A percentile compares a stretch with the other conserved stretches of the same genome.
Evolutionary conservation across 768 basidiomycete species (phyloP).

Genomic region (Boletus vermiculosoides): DNA sequence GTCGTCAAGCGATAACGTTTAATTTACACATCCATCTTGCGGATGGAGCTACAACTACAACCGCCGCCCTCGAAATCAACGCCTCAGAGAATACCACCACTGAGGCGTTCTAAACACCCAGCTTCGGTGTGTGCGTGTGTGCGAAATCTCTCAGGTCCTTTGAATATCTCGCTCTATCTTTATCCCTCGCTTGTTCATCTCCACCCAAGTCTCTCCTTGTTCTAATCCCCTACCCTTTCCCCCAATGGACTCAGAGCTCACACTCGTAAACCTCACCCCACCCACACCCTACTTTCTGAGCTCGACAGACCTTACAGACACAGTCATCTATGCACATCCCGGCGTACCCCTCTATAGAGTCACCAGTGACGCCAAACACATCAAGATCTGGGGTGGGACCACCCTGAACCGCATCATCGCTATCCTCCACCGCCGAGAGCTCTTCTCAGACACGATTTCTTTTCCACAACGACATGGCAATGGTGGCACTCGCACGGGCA

Average conservation of each 20-base stretch:
- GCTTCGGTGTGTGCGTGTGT: background rate
- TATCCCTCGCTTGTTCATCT: background rate
- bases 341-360: constrained; percentile 26
- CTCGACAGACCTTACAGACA: constrained; percentile 16
- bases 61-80: background rate
- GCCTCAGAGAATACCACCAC: background rate
- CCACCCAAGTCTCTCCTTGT: background rate
- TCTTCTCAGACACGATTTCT: constrained; percentile 28
- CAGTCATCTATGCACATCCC: constrained; percentile 19
- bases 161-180: background rate
- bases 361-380: constrained; percentile 19
- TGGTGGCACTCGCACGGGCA: background rate
- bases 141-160: background rate
- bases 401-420: constrained; percentile 17
- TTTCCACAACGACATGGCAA: constrained; percentile 20
- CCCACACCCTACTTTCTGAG: constrained; percentile 31
- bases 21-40: background rate
- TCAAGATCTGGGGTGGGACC: constrained; percentile 16
- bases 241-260: constrained; percentile 29
- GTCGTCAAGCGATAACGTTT: background rate
- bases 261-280: constrained; percentile 25
- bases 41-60: background rate
- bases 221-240: background rate
- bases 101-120: background rate
- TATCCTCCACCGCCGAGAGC: constrained; percentile 25